These are phyloP conservation scores for Macrophomina pseudophaseolina DNA, from an alignment of 2,329 filamentous ascomycete genomes.

Conservation along the genomic window DNA sequence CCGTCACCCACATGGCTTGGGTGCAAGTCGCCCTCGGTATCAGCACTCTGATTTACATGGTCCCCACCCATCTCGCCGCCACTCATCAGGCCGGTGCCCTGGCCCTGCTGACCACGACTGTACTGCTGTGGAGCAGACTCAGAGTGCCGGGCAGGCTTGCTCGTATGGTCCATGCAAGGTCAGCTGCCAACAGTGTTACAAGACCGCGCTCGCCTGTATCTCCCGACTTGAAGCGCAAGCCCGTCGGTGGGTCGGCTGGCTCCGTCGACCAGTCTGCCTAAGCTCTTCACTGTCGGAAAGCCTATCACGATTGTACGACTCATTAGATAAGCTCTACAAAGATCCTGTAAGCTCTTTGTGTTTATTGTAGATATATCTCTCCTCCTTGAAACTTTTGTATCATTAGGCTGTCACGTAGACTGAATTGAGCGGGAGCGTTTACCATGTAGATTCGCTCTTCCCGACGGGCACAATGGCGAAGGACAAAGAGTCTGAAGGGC, in stretches of 20 bases:
- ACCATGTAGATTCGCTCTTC: neutral
- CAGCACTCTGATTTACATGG: conserved; percentile 88
- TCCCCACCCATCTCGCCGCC: conserved; percentile 85
- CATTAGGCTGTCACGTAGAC: neutral
- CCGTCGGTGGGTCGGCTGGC: conserved; percentile 1
- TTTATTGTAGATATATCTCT: neutral
- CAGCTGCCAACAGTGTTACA: neutral
- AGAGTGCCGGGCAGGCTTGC: conserved; percentile 11
- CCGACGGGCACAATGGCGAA: no score
- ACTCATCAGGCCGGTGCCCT: conserved; percentile 91
- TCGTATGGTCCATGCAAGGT: neutral
- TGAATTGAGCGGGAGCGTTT: neutral
- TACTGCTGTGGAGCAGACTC: conserved; percentile 24
- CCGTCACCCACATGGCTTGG: conserved; percentile 80
- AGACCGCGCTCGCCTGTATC: conserved; percentile 17
- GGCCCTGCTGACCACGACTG: conserved; percentile 69
- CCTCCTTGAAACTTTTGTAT: neutral
- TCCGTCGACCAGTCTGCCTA: neutral
- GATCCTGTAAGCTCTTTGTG: neutral
- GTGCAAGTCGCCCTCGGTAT: conserved; percentile 88
- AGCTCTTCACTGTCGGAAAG: neutral
- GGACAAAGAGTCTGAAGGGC: no score
- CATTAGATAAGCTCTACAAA: neutral
- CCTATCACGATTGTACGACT: conserved; percentile 1
- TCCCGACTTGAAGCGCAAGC: conserved; percentile 13